phyloP scores from a whole-genome alignment of 768 basidiomycete genomes.

The Lentinula sp. region DNA sequence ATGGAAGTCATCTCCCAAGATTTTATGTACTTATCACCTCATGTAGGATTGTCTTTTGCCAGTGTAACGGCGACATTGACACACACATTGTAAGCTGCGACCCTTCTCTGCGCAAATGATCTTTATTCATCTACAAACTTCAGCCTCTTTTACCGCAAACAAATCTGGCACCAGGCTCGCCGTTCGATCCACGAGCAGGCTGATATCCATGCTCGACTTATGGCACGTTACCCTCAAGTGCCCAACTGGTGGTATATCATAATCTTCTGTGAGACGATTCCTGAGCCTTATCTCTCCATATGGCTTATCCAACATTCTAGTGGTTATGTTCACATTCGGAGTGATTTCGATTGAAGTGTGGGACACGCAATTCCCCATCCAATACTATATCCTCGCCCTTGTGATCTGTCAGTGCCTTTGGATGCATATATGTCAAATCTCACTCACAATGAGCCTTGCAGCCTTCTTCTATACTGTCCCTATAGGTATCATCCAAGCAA shows the following conservation, averaged over 20 bases:
- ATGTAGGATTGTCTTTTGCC: slow-evolving; percentile 60
- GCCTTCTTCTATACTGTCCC: slow-evolving; percentile 70
- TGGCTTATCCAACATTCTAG: slow-evolving; percentile 16
- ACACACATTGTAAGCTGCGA: slow-evolving; percentile 40
- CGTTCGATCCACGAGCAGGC: slow-evolving; percentile 73
- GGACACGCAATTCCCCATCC: slow-evolving; percentile 67
- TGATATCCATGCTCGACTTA: slow-evolving; percentile 80
- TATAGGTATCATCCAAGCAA: slow-evolving; percentile 63
- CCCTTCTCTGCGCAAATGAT: not conserved
- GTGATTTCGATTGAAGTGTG: slow-evolving; percentile 67
- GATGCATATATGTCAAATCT: not conserved
- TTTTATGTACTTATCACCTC: slow-evolving; percentile 50
- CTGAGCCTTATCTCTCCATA: slow-evolving; percentile 13
- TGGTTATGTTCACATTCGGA: slow-evolving; percentile 63
- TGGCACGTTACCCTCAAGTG: slow-evolving; percentile 70
- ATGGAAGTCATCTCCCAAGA: slow-evolving; percentile 76
- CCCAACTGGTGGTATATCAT: slow-evolving; percentile 82
- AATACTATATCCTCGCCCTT: slow-evolving; percentile 62
- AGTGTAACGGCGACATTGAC: slow-evolving; percentile 69
- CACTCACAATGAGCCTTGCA: slow-evolving; percentile 3
- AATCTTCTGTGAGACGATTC: slow-evolving; percentile 46
- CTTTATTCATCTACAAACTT: not conserved
- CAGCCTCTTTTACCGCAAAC: slow-evolving; percentile 68
- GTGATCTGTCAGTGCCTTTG: slow-evolving; percentile 38
- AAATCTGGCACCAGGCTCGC: slow-evolving; percentile 67